Evolutionary conservation across 768 basidiomycete species (phyloP), one percentile per base, ranked within the genome.

Genomic region (Psilocybe tampanensis): DNA sequence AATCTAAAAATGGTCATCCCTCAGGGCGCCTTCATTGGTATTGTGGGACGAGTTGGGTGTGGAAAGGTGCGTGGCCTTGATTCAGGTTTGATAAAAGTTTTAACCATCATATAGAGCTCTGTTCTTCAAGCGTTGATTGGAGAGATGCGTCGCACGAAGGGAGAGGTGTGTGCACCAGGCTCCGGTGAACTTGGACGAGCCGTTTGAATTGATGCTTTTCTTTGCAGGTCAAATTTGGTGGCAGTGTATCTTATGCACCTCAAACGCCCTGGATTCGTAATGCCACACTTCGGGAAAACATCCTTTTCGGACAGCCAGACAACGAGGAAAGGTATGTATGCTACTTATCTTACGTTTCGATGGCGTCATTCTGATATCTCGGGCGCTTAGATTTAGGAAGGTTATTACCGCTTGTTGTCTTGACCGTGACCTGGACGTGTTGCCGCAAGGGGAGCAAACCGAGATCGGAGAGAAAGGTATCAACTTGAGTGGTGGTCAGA

Each of bases 381-480:
- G 15, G 15, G 15, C 36, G 36, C 33, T 0, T 42, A 86, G 86
- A 60, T 85, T 89, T 64, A 73, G 80, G 12, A 74, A 80, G 23
- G 77, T 89, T 41, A 74, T 90, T 53, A 66, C 74, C 1, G 86
- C 89, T 0, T 94, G 91, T 62, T 83, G 83, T 29, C 72, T 94
- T 33, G 80, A 82, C 52, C 84, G 82, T 24, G 92, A 94, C 68
- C 73, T 94, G 5, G 83, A 85, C 42, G 83, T 89, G 59, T 74
- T 94, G 15, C 86, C 89, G 0, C 69, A 89, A 52, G 88, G 89
- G 6, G 87, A 91, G 68, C 60, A 76, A 39, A 89, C 88, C 0
- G 85, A 88, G 70, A 86, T 90, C 52, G 89, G 89, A 26, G 90
- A 94, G 71, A 87, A 88, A 64, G 92, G 90, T 1, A 86, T 88